Conservation (phyloP, 2,329 filamentous ascomycete species). For the Fusarium siculi region DNA sequence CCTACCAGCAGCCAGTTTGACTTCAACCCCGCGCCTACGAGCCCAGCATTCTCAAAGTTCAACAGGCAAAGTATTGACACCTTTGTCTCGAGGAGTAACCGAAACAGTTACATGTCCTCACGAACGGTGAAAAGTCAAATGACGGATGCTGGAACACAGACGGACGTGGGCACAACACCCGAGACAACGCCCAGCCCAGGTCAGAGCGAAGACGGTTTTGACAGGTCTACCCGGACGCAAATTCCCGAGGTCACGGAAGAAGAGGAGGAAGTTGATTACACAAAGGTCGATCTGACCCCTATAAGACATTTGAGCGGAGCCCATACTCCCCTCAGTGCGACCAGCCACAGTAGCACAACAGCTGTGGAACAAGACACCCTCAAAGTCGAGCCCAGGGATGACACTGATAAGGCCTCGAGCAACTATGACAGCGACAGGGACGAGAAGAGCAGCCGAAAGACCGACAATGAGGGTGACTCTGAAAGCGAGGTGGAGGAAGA, state of each 20-base stretch:
- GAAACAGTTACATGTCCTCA: constrained; percentile 80
- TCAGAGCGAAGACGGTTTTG: constrained; percentile 63
- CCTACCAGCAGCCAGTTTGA: constrained; percentile 85
- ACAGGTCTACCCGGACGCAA: constrained; percentile 54
- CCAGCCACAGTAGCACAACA: constrained; percentile 36
- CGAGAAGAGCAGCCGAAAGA: constrained; percentile 43
- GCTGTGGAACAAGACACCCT: constrained; percentile 35
- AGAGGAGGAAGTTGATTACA: constrained; percentile 68
- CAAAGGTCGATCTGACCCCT: constrained; percentile 65
- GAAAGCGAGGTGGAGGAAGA: constrained; percentile 35
- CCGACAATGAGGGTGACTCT: constrained; percentile 40
- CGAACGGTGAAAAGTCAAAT: constrained; percentile 76
- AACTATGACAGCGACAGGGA: constrained; percentile 42
- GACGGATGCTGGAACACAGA: constrained; percentile 76
- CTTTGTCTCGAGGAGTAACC: constrained; percentile 66
- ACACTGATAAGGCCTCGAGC: constrained; percentile 40
- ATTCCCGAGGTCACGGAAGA: constrained; percentile 54
- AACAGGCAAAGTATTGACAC: constrained; percentile 78
- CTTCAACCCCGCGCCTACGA: constrained; percentile 79
- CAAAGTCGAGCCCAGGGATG: constrained; percentile 38
- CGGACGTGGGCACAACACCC: constrained; percentile 63
- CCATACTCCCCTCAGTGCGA: constrained; percentile 32
- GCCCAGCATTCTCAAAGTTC: constrained; percentile 71
- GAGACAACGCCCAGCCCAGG: constrained; percentile 65
- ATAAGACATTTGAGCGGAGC: constrained; percentile 56